These are phyloP conservation scores for Wickerhamomyces chaumierensis DNA, from an alignment of 805 yeast species.

Conservation along the genomic window DNA sequence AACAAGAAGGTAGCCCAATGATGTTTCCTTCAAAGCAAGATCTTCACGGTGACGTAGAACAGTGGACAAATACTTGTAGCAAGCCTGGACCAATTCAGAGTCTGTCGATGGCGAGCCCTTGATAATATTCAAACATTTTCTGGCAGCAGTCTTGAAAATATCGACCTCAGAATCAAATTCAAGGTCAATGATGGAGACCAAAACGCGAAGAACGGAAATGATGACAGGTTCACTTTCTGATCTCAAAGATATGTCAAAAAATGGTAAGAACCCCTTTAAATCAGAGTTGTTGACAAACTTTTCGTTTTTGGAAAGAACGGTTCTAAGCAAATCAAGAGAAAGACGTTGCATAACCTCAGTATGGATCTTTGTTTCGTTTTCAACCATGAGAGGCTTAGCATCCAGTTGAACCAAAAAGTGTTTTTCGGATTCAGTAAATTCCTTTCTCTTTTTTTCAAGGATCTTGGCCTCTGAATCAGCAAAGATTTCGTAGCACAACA, in stretches of 20 bases:
- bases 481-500: conserved; percentile 66
- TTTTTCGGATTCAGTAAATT: conserved; percentile 34
- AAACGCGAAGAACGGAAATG: conserved; percentile 51
- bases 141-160: conserved; percentile 48
- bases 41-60: conserved; percentile 61
- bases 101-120: conserved; percentile 71
- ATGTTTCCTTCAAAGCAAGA: conserved; percentile 53
- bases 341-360: conserved; percentile 59
- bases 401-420: conserved; percentile 70
- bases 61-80: conserved; percentile 62
- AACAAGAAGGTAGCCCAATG: conserved; percentile 61
- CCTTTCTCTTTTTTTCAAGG: conserved; percentile 12
- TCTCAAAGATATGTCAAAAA: conserved; percentile 46
- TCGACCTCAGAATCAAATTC: conserved; percentile 42
- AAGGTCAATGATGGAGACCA: conserved; percentile 48
- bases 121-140: conserved; percentile 48
- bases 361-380: conserved; percentile 44
- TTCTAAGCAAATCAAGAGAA: conserved; percentile 63
- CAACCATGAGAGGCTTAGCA: conserved; percentile 43
- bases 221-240: conserved; percentile 74
- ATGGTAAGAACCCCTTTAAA: conserved; percentile 64
- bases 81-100: conserved; percentile 68
- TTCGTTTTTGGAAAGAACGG: conserved; percentile 55
- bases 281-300: conserved; percentile 47
- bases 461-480: conserved; percentile 31